phyloP scores from a whole-genome alignment of 192 early-diverging fungal species.

The Dissophora globulifera region DNA sequence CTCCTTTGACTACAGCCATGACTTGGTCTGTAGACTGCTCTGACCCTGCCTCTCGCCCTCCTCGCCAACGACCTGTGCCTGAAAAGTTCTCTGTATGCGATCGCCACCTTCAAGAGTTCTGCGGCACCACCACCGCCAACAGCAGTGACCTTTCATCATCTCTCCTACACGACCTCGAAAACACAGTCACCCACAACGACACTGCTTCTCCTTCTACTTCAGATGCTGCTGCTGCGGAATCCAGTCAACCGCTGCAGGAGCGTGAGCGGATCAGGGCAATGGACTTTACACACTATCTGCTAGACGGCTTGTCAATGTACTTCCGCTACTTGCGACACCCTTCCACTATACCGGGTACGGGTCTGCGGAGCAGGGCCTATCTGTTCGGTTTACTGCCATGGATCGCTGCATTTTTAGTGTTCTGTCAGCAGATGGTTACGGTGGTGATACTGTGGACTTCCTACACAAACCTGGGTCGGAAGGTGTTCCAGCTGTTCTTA shows the following conservation, averaged over 20 bases:
- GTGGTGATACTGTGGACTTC: constrained; percentile 16
- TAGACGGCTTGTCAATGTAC: background rate
- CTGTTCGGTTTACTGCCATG: constrained; percentile 16
- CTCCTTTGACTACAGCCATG: too few species aligned
- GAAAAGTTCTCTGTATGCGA: constrained; percentile 6
- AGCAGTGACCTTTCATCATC: background rate
- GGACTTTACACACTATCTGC: constrained; percentile 14
- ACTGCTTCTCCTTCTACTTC: too few species aligned
- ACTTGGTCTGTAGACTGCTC: too few species aligned
- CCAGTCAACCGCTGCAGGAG: constrained; percentile 15
- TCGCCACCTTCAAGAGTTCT: constrained; percentile 36
- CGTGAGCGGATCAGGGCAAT: constrained; percentile 9
- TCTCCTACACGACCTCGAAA: background rate
- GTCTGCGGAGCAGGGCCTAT: constrained; percentile 19
- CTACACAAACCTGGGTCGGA: constrained; percentile 14
- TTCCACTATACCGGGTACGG: constrained; percentile 19
- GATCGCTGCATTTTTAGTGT: constrained; percentile 9
- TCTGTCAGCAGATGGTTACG: constrained; percentile 14
- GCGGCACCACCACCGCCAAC: background rate
- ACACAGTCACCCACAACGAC: background rate
- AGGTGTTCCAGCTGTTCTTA: constrained; percentile 17
- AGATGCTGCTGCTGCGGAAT: background rate
- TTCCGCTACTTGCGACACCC: constrained; percentile 13
- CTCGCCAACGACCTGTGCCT: background rate
- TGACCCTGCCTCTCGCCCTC: too few species aligned